phyloP scores from a whole-genome alignment of 305 asterid species.

The Striga hermonthica region DNA sequence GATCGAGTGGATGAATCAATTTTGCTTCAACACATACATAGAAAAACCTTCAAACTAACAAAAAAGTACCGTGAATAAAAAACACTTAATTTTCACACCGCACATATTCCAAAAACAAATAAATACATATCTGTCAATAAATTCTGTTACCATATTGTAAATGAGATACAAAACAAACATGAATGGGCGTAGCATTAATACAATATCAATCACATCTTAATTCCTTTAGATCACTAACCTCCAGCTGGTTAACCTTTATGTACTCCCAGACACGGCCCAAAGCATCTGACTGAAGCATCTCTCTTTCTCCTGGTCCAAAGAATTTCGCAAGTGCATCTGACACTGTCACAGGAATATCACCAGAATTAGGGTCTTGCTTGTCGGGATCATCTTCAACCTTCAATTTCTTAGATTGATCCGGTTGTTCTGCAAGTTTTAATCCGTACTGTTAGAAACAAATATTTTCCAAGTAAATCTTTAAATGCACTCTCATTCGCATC shows the following conservation, averaged over 20 bases:
- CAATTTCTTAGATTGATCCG: slow-evolving; percentile 49
- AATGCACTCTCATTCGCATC: slow-evolving; percentile 5
- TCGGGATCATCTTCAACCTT: slow-evolving; percentile 46
- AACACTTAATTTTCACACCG: background rate
- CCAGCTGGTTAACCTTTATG: slow-evolving; percentile 64
- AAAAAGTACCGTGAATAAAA: background rate
- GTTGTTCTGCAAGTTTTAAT: slow-evolving; percentile 39
- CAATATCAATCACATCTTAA: background rate
- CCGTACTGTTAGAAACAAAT: slow-evolving; percentile 15
- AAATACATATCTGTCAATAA: background rate
- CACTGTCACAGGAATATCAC: slow-evolving; percentile 39
- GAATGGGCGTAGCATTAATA: background rate
- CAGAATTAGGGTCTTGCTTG: slow-evolving; percentile 34
- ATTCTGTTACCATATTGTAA: background rate
- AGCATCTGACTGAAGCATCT: slow-evolving; percentile 62
- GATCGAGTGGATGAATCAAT: background rate
- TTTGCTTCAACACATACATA: slow-evolving; percentile 1
- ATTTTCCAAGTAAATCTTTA: background rate
- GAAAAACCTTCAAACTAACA: background rate
- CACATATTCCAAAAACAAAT: background rate
- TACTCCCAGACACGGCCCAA: slow-evolving; percentile 65
- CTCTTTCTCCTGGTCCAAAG: slow-evolving; percentile 50
- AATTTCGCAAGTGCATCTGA: slow-evolving; percentile 66
- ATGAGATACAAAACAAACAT: background rate
- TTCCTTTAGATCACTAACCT: slow-evolving; percentile 39